These are phyloP conservation scores for Pythium scleroteichum DNA, from an alignment of 352 stramenopile genomes.

Conservation along the genomic window DNA sequence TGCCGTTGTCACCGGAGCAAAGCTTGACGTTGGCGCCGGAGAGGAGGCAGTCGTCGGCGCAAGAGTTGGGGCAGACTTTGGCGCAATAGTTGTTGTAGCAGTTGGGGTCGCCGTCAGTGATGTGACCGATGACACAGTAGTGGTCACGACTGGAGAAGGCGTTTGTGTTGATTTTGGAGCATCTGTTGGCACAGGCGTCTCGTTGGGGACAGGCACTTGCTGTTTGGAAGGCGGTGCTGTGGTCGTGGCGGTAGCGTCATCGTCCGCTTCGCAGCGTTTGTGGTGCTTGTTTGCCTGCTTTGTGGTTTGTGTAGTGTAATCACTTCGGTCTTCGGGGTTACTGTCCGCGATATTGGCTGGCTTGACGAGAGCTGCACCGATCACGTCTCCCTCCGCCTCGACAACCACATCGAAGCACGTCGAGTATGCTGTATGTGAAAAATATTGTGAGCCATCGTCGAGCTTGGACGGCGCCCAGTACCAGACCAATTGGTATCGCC, in stretches of 20 bases:
- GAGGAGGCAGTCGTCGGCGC: not conserved
- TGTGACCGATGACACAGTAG: too few relatives aligned
- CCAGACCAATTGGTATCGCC: constrained; percentile 42
- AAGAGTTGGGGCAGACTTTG: not conserved
- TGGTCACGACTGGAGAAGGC: not conserved
- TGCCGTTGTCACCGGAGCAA: not conserved
- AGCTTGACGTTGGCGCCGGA: not conserved
- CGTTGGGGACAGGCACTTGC: not conserved
- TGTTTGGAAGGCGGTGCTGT: not conserved
- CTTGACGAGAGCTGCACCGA: not conserved
- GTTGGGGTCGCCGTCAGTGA: too few relatives aligned
- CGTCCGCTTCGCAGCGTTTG: not conserved
- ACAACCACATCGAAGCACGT: constrained; percentile 34
- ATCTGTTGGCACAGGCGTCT: not conserved
- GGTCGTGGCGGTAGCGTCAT: not conserved
- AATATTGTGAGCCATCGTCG: not conserved
- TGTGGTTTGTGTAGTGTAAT: not conserved
- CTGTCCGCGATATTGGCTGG: not conserved
- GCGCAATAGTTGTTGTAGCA: too few relatives aligned
- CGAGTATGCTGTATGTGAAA: constrained; percentile 17
- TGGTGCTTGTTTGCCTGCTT: not conserved
- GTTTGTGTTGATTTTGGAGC: not conserved
- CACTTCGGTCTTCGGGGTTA: not conserved
- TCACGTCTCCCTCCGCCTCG: not conserved
- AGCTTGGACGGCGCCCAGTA: constrained; percentile 26